A percentile compares a stretch with the other conserved stretches of the same genome.
These are phyloP conservation scores for Debaryomycetaceae sp. DNA, from an alignment of 1,139 yeast genomes.

Conservation along the genomic window DNA sequence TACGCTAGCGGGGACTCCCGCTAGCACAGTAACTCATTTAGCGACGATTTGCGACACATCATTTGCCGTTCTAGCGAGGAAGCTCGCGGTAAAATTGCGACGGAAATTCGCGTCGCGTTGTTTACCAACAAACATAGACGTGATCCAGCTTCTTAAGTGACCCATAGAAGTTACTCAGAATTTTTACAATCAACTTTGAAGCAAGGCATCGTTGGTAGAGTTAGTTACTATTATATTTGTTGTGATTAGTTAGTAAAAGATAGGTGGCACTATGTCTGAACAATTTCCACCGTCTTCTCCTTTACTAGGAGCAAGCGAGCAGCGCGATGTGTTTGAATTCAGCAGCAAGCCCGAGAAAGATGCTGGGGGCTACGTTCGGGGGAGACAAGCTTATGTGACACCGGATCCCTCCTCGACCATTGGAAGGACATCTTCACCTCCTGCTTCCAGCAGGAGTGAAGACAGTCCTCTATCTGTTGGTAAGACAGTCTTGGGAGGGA, in stretches of 20 bases:
- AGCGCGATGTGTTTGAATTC: constrained; percentile 21
- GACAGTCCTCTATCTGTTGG: constrained; percentile 1
- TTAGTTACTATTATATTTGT: not conserved
- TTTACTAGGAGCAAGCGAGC: constrained; percentile 24
- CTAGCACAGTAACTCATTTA: no score
- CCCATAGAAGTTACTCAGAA: not conserved
- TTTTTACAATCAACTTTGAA: not conserved
- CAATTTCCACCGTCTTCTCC: constrained; percentile 71
- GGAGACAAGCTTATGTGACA: constrained; percentile 41
- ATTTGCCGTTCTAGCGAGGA: not conserved
- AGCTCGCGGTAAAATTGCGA: not conserved
- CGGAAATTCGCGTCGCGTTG: not conserved
- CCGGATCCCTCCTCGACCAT: constrained; percentile 56
- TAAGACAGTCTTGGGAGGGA: constrained; percentile 3
- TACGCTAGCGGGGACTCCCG: no score
- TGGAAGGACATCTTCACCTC: constrained; percentile 48
- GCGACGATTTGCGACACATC: no score
- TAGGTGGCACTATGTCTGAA: not conserved
- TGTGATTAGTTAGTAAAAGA: constrained; percentile 11
- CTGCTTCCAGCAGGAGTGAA: constrained; percentile 2
- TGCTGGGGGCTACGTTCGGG: constrained; percentile 13
- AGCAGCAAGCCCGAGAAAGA: constrained; percentile 9
- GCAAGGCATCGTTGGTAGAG: not conserved
- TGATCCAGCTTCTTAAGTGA: not conserved
- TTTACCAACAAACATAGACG: not conserved